These are phyloP conservation scores for Cinchona pubescens DNA, from an alignment of 257 asterid species.

Conservation along the genomic window DNA sequence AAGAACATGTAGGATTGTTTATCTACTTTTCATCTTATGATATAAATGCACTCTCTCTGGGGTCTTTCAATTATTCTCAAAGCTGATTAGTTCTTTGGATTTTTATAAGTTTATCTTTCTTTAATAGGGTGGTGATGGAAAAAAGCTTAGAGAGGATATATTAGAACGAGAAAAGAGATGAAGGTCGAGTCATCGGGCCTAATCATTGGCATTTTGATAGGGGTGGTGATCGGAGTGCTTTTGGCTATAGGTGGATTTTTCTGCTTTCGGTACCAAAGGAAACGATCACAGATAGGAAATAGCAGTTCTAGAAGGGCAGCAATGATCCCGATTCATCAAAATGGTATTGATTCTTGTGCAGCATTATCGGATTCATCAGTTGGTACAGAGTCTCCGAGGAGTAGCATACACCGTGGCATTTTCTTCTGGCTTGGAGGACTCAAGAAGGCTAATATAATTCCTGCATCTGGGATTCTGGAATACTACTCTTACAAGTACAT, in stretches of 20 bases:
- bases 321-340: constrained; percentile 64
- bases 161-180: constrained; percentile 46
- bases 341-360: constrained; percentile 67
- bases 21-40: not conserved
- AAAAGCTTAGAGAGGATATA: constrained; percentile 30
- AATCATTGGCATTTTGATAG: constrained; percentile 74
- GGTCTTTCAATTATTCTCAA: not conserved
- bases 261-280: constrained; percentile 59
- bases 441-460: constrained; percentile 52
- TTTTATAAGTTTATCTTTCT: constrained; percentile 8
- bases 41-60: not conserved
- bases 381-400: constrained; percentile 73
- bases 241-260: constrained; percentile 65
- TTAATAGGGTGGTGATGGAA: constrained; percentile 42
- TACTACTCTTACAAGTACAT: constrained; percentile 84
- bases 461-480: constrained; percentile 80
- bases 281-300: constrained; percentile 61
- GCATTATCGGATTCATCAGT: constrained; percentile 72
- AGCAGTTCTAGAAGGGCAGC: constrained; percentile 84
- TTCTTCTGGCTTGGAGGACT: constrained; percentile 56
- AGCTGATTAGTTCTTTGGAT: not conserved
- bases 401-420: constrained; percentile 40
- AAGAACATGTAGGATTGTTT: not conserved
- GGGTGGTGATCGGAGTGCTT: constrained; percentile 76
- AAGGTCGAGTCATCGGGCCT: constrained; percentile 58